Percentiles rank a stretch among this genome's conserved stretches.
These are phyloP conservation scores for Pythium grandisporangium DNA, from an alignment of 352 stramenopile genomes.

Conservation along the genomic window DNA sequence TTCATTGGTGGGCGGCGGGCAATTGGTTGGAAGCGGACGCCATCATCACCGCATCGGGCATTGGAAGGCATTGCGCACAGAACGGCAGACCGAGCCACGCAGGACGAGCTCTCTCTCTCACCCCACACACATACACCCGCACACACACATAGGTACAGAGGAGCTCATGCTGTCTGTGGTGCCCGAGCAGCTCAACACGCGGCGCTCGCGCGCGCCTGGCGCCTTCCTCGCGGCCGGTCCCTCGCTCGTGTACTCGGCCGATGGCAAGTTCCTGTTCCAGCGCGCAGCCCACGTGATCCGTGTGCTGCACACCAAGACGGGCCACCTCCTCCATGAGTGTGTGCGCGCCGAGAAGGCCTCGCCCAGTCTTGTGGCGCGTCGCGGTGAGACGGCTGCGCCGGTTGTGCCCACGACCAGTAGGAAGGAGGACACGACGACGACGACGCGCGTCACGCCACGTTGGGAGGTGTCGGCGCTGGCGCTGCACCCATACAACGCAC, in stretches of 20 bases:
- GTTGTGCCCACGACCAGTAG: not conserved
- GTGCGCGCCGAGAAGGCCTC: constrained; percentile 17
- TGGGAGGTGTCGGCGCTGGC: constrained; percentile 38
- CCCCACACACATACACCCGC: too few relatives aligned
- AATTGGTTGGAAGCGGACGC: not conserved
- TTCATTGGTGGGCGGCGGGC: not conserved
- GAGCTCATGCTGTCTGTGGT: constrained; percentile 7
- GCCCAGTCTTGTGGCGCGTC: constrained; percentile 1
- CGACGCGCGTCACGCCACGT: not conserved
- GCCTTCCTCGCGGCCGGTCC: constrained; percentile 6
- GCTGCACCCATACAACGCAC: constrained; percentile 57
- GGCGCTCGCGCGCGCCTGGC: constrained; percentile 1
- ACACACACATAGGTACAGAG: too few relatives aligned
- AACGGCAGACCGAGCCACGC: too few relatives aligned
- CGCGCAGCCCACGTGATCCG: constrained; percentile 62
- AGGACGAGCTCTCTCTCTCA: too few relatives aligned
- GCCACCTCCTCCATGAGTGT: constrained; percentile 68
- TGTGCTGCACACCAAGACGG: constrained; percentile 62
- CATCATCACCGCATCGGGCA: not conserved
- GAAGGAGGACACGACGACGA: not conserved
- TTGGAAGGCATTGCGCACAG: too few relatives aligned
- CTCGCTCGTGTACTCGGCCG: constrained; percentile 45
- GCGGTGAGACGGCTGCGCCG: constrained; percentile 2
- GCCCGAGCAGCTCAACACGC: constrained; percentile 24
- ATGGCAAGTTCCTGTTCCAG: constrained; percentile 75